Conservation (phyloP, 2,329 filamentous ascomycete genomes). For the Phaeosphaeria sp. region DNA sequence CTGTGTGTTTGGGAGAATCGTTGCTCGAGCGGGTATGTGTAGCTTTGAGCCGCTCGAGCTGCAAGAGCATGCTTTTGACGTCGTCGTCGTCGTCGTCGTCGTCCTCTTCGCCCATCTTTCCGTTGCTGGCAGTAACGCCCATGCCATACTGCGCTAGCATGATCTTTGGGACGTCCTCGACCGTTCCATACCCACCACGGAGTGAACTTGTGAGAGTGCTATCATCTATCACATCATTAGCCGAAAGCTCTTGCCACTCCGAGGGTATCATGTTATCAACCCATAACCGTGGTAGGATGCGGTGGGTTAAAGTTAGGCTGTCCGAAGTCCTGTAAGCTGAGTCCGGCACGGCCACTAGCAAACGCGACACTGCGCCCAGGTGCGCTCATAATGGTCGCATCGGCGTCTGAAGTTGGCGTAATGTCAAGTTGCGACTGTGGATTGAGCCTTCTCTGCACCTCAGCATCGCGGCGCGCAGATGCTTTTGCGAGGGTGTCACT, state of each 20-base stretch:
- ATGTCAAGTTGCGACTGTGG: not conserved
- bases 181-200: not conserved
- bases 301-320: not conserved
- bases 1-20: not conserved
- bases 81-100: not conserved
- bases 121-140: not conserved
- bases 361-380: not conserved
- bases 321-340: not conserved
- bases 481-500: slow-evolving; percentile 19
- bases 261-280: not conserved
- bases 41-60: not conserved
- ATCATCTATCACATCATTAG: slow-evolving; percentile 1
- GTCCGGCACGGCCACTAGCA: not conserved
- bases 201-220: not conserved
- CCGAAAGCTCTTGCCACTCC: not conserved
- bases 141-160: not conserved
- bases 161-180: not conserved
- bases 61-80: not conserved
- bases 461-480: slow-evolving; percentile 18
- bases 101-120: not conserved
- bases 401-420: not conserved
- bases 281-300: not conserved
- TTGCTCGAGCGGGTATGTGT: not conserved
- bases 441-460: slow-evolving; percentile 4
- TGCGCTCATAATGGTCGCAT: not conserved